phyloP scores from a whole-genome alignment of 2,329 filamentous ascomycete species.

The Blastomyces emzantsi region DNA sequence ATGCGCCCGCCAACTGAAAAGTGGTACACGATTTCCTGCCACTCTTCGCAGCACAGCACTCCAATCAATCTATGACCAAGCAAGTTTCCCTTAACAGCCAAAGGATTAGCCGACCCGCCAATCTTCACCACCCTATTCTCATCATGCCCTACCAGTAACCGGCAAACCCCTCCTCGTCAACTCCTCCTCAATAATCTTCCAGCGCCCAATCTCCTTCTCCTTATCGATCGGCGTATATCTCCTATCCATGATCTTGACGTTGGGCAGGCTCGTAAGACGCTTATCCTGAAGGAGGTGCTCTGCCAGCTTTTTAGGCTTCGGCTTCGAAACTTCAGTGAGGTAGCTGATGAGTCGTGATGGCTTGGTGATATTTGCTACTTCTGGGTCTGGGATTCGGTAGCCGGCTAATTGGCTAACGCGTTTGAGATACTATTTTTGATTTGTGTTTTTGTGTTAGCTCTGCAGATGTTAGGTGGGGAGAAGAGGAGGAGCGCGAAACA shows the following conservation, averaged over 20 bases:
- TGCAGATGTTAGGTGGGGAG: neutral
- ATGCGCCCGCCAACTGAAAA: neutral
- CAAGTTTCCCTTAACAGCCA: neutral
- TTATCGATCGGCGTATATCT: conserved; percentile 63
- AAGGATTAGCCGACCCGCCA: too few species aligned
- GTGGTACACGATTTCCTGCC: neutral
- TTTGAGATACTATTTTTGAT: conserved; percentile 58
- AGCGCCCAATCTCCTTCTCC: conserved; percentile 62
- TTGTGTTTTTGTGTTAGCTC: neutral
- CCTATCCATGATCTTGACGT: conserved; percentile 58
- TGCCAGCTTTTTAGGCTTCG: conserved; percentile 49
- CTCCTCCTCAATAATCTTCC: conserved; percentile 70
- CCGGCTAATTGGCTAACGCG: conserved; percentile 75
- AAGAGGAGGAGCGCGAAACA: neutral
- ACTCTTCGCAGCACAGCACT: neutral
- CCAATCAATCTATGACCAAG: neutral
- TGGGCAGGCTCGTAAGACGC: conserved; percentile 49
- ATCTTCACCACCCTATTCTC: too few species aligned
- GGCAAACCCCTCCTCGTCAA: conserved; percentile 55
- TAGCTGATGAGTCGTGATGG: conserved; percentile 48
- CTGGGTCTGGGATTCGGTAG: conserved; percentile 61
- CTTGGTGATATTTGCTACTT: conserved; percentile 49
- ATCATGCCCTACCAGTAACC: conserved; percentile 28
- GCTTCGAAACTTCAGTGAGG: conserved; percentile 31
- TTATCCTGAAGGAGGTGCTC: conserved; percentile 45